Evolutionary conservation across 192 early-diverging fungal species (phyloP).

Genomic region (Coemansia sp.): DNA sequence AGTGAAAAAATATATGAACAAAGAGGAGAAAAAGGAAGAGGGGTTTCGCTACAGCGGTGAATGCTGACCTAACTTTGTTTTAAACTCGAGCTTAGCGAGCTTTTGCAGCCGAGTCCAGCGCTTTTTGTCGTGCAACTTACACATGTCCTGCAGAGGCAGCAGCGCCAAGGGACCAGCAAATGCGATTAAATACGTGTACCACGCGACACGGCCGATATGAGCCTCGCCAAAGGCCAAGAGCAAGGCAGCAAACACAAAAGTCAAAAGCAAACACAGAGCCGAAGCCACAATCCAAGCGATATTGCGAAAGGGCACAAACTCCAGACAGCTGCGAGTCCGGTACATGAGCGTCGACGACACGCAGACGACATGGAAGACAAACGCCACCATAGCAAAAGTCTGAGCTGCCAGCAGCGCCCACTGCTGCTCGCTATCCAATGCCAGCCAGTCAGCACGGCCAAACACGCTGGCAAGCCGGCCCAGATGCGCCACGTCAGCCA

Average conservation of each 20-base stretch:
- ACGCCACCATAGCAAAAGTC: constrained; percentile 38
- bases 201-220: constrained; percentile 58
- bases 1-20: background rate
- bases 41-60: too few relatives aligned
- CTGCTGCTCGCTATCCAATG: constrained; percentile 62
- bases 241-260: constrained; percentile 69
- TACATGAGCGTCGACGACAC: constrained; percentile 74
- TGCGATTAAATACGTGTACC: constrained; percentile 77
- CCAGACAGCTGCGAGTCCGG: constrained; percentile 63
- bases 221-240: constrained; percentile 61
- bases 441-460: constrained; percentile 67
- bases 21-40: background rate
- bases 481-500: constrained; percentile 15
- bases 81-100: constrained; percentile 94
- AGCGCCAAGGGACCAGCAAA: constrained; percentile 71
- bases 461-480: constrained; percentile 39
- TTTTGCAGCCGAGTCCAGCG: constrained; percentile 90
- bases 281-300: constrained; percentile 64
- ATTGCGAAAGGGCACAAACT: constrained; percentile 74
- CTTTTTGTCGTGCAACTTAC: constrained; percentile 84
- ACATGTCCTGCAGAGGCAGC: constrained; percentile 88
- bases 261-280: constrained; percentile 61
- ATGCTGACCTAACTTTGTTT: constrained; percentile 85
- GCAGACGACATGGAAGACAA: constrained; percentile 54
- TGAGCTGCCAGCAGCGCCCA: constrained; percentile 75